phyloP scores from a whole-genome alignment of 345 rosid genomes.

The Lepidium didymum region DNA sequence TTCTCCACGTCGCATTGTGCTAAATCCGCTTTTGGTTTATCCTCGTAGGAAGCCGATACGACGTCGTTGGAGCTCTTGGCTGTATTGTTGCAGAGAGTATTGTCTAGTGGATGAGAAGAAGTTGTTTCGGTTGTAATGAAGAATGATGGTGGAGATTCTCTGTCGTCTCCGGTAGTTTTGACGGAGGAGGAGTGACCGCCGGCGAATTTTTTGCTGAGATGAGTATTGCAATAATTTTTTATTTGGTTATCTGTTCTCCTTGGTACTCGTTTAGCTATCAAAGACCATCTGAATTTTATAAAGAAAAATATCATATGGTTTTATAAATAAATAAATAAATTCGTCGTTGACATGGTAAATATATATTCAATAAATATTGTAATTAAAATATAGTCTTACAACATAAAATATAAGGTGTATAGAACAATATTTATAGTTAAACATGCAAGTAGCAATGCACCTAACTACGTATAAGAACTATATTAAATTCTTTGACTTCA shows the following conservation, averaged over 20 bases:
- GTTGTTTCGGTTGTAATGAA: conserved; percentile 43
- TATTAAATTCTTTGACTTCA: too few relatives aligned
- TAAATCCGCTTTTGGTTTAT: background rate
- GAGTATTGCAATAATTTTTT: conserved; percentile 55
- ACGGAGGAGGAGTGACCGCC: conserved; percentile 4
- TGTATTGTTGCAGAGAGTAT: conserved; percentile 26
- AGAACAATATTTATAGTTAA: too few relatives aligned
- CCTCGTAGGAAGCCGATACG: background rate
- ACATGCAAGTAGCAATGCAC: too few relatives aligned
- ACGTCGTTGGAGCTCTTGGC: background rate
- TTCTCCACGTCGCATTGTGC: background rate
- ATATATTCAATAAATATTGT: too few relatives aligned
- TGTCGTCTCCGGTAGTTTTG: conserved; percentile 4
- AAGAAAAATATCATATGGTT: background rate
- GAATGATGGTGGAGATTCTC: conserved; percentile 9
- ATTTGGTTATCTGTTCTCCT: conserved; percentile 62
- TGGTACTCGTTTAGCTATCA: conserved; percentile 53
- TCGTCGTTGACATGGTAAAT: too few relatives aligned
- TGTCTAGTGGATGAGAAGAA: conserved; percentile 50
- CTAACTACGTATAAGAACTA: too few relatives aligned
- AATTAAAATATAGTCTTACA: too few relatives aligned
- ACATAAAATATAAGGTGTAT: too few relatives aligned
- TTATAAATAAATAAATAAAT: background rate
- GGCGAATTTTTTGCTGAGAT: conserved; percentile 37
- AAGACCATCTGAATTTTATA: conserved; percentile 39